phyloP scores from a whole-genome alignment of 2,329 filamentous ascomycete genomes.

The Sarocladium strictum region DNA sequence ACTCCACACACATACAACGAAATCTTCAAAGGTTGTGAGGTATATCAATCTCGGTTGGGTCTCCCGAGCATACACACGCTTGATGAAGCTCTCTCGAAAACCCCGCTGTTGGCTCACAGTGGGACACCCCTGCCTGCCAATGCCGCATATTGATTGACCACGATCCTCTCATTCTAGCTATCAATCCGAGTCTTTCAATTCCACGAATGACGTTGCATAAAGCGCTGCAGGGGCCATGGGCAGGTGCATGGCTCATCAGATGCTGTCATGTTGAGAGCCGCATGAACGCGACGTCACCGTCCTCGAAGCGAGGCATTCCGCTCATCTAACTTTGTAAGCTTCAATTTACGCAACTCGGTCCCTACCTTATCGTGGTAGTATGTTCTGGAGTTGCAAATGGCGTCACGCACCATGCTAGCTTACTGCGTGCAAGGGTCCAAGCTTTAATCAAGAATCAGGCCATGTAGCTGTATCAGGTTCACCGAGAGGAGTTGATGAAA shows the following conservation, averaged over 20 bases:
- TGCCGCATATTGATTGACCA: neutral
- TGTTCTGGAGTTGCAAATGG: neutral
- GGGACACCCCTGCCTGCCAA: neutral
- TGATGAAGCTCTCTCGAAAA: neutral
- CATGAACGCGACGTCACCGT: neutral
- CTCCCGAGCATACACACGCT: neutral
- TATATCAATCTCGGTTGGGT: neutral
- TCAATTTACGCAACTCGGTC: neutral
- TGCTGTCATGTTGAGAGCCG: neutral
- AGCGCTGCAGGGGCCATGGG: neutral
- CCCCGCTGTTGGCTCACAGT: neutral
- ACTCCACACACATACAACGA: too few relatives aligned
- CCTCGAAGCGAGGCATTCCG: neutral
- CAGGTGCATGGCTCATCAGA: neutral
- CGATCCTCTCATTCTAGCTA: slow-evolving; percentile 1
- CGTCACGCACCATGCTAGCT: neutral
- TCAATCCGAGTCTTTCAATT: neutral
- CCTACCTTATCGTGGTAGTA: neutral
- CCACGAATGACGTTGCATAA: slow-evolving; percentile 3
- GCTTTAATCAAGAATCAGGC: neutral
- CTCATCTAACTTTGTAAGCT: neutral
- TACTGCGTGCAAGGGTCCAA: neutral
- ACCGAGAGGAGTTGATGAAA: neutral
- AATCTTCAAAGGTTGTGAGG: too few relatives aligned
- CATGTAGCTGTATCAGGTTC: neutral